These are phyloP conservation scores for Glebionis coronaria DNA, from an alignment of 129 eudicot species.

Conservation along the genomic window DNA sequence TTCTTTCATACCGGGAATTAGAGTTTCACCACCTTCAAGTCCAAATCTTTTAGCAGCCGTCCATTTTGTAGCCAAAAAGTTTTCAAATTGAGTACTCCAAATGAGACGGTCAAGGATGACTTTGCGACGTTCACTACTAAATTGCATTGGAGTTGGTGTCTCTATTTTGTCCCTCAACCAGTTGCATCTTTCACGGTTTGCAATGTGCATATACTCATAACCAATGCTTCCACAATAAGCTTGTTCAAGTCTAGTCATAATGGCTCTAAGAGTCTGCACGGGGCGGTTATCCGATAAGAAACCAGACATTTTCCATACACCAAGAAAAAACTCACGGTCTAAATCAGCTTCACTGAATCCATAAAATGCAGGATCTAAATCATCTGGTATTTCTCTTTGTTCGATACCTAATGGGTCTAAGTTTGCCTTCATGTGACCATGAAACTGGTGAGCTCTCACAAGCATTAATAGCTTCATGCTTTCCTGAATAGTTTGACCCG, in stretches of 20 bases:
- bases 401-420: slow-evolving; percentile 82
- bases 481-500: slow-evolving; percentile 97
- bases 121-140: slow-evolving; percentile 70
- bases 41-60: slow-evolving; percentile 95
- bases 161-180: slow-evolving; percentile 94
- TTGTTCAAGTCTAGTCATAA: slow-evolving; percentile 84
- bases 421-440: slow-evolving; percentile 92
- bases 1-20: slow-evolving; percentile 98
- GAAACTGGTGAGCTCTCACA: slow-evolving; percentile 89
- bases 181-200: slow-evolving; percentile 80
- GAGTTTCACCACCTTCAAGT: slow-evolving; percentile 93
- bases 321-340: slow-evolving; percentile 88
- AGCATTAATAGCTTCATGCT: slow-evolving; percentile 86
- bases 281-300: slow-evolving; percentile 96
- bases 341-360: slow-evolving; percentile 79
- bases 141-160: slow-evolving; percentile 76
- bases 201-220: slow-evolving; percentile 90
- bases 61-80: slow-evolving; percentile 96
- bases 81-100: slow-evolving; percentile 95
- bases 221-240: slow-evolving; percentile 97
- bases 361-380: slow-evolving; percentile 65
- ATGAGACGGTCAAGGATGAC: slow-evolving; percentile 84
- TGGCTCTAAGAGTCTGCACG: slow-evolving; percentile 81
- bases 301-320: slow-evolving; percentile 91
- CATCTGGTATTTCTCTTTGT: slow-evolving; percentile 60